Evolutionary conservation across 2,329 filamentous ascomycete genomes (phyloP), one percentile per base, ranked within the genome.

Genomic region (Alternaria sp.): DNA sequence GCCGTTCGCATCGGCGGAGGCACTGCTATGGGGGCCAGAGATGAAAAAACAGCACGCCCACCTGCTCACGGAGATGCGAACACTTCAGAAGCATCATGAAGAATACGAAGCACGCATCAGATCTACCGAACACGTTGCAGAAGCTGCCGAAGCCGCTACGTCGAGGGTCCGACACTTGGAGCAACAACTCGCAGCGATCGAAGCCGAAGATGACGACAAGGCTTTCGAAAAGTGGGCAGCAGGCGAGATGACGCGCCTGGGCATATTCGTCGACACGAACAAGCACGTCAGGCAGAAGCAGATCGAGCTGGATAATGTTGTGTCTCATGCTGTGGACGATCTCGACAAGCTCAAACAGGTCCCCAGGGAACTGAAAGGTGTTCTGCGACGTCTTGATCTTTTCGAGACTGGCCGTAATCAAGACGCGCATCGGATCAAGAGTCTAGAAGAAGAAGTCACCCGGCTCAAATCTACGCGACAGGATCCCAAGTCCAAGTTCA

Each of bases 1-100:
- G 56, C 61, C 72, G 10, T 70, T 71, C 28, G 62, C 64, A 33
- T 65, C 71, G 3, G 71, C 65, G 14, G 71, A 73, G 55, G 66
- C 72, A 8, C 73, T 83, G 6, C 70, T 83, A 9, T 83, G 81
- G 81, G 79, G 77, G 1, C 76, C 80, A 26, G 79, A 82, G 50
- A 71, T 82, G 28, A 79, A 80, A 61, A 73, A 76, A 25, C 75
- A 82, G 47, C 75, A 83, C 60, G 68, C 64, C 5, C 68, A 73
- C 49, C 71, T 83, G 4, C 73, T 79, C 7, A 60, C 67, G 0
- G 77, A 79, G 20, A 73, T 82, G 70, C 72, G 76, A 50, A 61
- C 69, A 10, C 72, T 82, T n/a, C 79, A 82, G 37, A 41, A 57
- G 6, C 60, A 68, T 25, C 65, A 74, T 25, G 60, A 65, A 30